phyloP scores from a whole-genome alignment of 176 grass and related monocot species.

The Themeda triandra region DNA sequence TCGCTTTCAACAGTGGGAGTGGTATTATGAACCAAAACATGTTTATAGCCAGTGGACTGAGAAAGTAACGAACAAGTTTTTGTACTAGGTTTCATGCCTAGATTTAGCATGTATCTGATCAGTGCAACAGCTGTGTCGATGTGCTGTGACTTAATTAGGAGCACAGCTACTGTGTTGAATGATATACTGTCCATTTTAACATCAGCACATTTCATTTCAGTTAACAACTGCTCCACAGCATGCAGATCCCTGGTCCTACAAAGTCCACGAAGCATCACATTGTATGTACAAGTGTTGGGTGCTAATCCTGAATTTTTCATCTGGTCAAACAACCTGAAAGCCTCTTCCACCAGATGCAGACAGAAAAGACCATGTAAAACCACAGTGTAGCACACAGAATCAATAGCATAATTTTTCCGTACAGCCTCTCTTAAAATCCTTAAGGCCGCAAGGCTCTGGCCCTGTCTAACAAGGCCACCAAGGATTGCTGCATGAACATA shows the following conservation, averaged over 20 bases:
- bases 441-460: slow-evolving; percentile 42
- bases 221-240: slow-evolving; percentile 49
- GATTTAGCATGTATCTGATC: slow-evolving; percentile 57
- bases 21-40: slow-evolving; percentile 23
- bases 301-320: slow-evolving; percentile 66
- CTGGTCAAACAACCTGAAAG: slow-evolving; percentile 66
- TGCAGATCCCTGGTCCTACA: slow-evolving; percentile 58
- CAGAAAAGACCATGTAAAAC: slow-evolving; percentile 72
- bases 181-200: slow-evolving; percentile 68
- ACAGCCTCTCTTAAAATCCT: slow-evolving; percentile 52
- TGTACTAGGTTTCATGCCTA: slow-evolving; percentile 57
- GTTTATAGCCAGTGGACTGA: slow-evolving; percentile 16
- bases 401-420: slow-evolving; percentile 49
- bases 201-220: slow-evolving; percentile 65
- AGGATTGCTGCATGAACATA: slow-evolving; percentile 69
- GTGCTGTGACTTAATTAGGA: slow-evolving; percentile 57
- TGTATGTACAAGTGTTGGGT: slow-evolving; percentile 69
- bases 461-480: slow-evolving; percentile 57
- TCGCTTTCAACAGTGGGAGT: slow-evolving; percentile 32
- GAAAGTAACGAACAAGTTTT: slow-evolving; percentile 51
- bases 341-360: slow-evolving; percentile 52
- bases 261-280: slow-evolving; percentile 78
- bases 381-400: slow-evolving; percentile 67
- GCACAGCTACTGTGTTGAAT: slow-evolving; percentile 62
- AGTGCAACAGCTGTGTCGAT: slow-evolving; percentile 37